Evolutionary conservation across 1,284 basidiomycete genomes (phyloP), one percentile per base, ranked within the genome.

Genomic region (Cryptococcus maquisensis): DNA sequence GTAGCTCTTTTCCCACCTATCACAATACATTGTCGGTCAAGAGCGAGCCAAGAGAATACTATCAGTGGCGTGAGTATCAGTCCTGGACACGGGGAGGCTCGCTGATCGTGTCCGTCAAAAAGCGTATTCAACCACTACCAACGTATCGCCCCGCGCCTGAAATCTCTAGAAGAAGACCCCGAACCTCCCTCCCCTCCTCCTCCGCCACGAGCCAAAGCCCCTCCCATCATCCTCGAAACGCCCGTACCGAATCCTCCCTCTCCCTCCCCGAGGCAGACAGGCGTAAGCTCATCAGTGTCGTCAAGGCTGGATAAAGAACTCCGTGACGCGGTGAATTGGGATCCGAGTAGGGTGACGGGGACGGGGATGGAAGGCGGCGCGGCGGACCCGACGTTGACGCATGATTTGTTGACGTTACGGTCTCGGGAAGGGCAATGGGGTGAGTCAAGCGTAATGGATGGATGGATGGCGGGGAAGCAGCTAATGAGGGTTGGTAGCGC

Each of bases 51-150:
- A 97, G 81, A 91, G 92, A 71, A 86, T 90, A 10, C 81, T 97
- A 18, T 90, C 90, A 32, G 94, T 93, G 41, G 89, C 88, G 88
- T 90, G 71, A 67, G 87, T 80, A 7, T 37, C 52, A 28, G 18
- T 24, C 5, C 10, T 2, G 16, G 23, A 21, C 23, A 9, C 15
- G 12, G 9, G 15, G 13, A 23, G 16, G 3, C 12, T 10, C 8
- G 4, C 8, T 40, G 26, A 16, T 18, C 18, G 37, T 48, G 10
- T 5, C 18, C 24, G 6, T 26, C 16, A 9, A 2, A n/a, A 49
- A 94, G 91, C 32, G 89, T 94, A 3, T 95, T 86, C 79, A 95
- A 94, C 64, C 91, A 95, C 71, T 94, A 93, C 71, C 90, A 87
- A 67, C 86, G 90, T 44, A 73, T 75, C 38, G 60, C 66, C 16